Percentiles rank a stretch among this genome's conserved stretches.
Conservation (phyloP, 1,284 basidiomycete genomes). For the Inonotus obliquus region DNA sequence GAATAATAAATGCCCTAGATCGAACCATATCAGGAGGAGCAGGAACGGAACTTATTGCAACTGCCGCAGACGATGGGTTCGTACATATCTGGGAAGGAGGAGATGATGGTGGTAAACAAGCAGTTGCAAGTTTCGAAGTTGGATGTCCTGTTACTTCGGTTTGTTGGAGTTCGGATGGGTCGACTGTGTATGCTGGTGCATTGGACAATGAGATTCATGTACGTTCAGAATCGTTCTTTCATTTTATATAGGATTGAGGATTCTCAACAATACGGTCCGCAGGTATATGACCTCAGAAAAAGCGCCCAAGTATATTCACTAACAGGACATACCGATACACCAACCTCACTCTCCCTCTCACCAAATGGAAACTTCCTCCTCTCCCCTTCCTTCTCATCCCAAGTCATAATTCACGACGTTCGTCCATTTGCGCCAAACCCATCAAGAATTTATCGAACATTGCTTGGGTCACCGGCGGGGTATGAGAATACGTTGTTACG, state of each 20-base stretch:
- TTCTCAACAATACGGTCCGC: neutral
- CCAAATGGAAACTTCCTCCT: conserved; percentile 83
- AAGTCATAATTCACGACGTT: conserved; percentile 83
- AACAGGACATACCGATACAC: conserved; percentile 82
- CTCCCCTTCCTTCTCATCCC: conserved; percentile 84
- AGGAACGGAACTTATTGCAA: conserved; percentile 78
- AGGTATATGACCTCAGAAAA: conserved; percentile 88
- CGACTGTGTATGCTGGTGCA: conserved; percentile 82
- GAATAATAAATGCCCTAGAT: conserved; percentile 86
- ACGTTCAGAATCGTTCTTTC: conserved; percentile 28
- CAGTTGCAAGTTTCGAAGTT: conserved; percentile 76
- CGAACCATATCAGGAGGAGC: conserved; percentile 75
- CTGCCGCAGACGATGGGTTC: conserved; percentile 85
- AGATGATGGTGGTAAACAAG: conserved; percentile 68
- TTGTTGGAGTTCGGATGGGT: conserved; percentile 86
- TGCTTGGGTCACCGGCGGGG: conserved; percentile 84
- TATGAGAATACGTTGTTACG: conserved; percentile 82
- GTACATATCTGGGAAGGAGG: conserved; percentile 86
- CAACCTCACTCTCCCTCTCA: conserved; percentile 83
- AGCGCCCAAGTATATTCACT: conserved; percentile 72
- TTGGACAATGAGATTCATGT: conserved; percentile 94
- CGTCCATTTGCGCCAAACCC: conserved; percentile 86
- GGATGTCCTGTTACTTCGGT: conserved; percentile 90
- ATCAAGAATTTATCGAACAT: conserved; percentile 72
- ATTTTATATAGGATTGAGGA: conserved; percentile 4